These are phyloP conservation scores for Diplotaxis tenuifolia DNA, from an alignment of 345 rosid species.

Conservation along the genomic window DNA sequence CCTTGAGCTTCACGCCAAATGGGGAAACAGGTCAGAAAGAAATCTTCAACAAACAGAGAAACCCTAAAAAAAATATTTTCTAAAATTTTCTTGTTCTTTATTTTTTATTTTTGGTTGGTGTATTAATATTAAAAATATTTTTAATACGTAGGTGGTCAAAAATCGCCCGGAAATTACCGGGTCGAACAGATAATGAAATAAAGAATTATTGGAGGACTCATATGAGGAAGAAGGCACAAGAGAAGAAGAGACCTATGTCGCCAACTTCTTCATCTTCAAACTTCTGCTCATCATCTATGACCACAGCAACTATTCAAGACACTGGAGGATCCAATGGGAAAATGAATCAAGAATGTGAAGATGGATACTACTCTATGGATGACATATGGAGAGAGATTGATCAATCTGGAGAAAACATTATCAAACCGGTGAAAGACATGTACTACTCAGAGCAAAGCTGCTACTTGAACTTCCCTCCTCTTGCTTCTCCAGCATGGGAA, in stretches of 20 bases:
- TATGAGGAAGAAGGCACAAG: constrained; percentile 90
- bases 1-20: constrained; percentile 86
- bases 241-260: constrained; percentile 48
- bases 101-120: not conserved
- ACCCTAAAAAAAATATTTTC: not conserved
- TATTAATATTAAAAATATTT: not conserved
- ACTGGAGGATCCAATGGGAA: constrained; percentile 61
- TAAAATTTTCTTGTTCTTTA: not conserved
- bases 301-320: constrained; percentile 58
- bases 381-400: constrained; percentile 54
- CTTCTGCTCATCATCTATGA: constrained; percentile 50
- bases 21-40: constrained; percentile 85
- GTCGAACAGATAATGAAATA: constrained; percentile 94
- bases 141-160: constrained; percentile 79
- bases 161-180: constrained; percentile 89
- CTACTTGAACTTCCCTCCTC: constrained; percentile 48
- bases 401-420: constrained; percentile 31
- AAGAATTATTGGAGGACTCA: constrained; percentile 99
- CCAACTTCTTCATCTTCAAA: constrained; percentile 58
- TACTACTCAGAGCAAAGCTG: constrained; percentile 47
- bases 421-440: constrained; percentile 38
- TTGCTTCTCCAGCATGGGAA: constrained; percentile 66
- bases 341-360: constrained; percentile 44
- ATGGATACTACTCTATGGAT: constrained; percentile 69
- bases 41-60: constrained; percentile 16